These are phyloP conservation scores for Schizochytrium sp. DNA, from an alignment of 108 stramenopile species.

Conservation along the genomic window DNA sequence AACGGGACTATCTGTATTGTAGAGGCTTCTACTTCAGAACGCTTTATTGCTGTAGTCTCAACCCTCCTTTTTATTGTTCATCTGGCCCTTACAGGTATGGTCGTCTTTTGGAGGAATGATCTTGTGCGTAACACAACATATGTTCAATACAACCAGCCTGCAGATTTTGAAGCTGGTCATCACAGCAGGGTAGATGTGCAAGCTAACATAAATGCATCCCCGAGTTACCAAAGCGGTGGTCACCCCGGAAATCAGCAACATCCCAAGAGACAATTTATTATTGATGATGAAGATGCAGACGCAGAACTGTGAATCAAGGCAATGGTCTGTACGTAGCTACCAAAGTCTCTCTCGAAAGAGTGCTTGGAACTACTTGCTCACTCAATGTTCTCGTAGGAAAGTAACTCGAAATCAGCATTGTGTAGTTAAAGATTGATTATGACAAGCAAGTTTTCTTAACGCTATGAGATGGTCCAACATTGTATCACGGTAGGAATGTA, in stretches of 20 bases:
- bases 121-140: not conserved
- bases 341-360: too few relatives aligned
- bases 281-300: conserved; percentile 43
- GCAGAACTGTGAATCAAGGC: not conserved
- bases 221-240: not conserved
- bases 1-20: conserved; percentile 23
- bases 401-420: too few relatives aligned
- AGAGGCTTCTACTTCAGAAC: conserved; percentile 8
- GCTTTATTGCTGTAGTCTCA: conserved; percentile 16
- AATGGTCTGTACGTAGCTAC: too few relatives aligned
- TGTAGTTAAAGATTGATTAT: too few relatives aligned
- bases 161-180: not conserved
- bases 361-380: too few relatives aligned
- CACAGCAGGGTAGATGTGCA: not conserved
- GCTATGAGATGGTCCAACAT: too few relatives aligned
- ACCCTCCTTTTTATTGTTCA: conserved; percentile 41
- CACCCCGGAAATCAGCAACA: not conserved
- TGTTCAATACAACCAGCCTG: not conserved
- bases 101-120: conserved; percentile 21
- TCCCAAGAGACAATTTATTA: not conserved
- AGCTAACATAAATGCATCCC: too few relatives aligned
- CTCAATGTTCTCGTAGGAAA: too few relatives aligned
- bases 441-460: too few relatives aligned
- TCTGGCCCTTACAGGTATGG: not conserved
- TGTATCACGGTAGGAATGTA: too few relatives aligned